Base-by-base conservation (phyloP, 345 rosid genomes). In the Litchi chinensis region DNA sequence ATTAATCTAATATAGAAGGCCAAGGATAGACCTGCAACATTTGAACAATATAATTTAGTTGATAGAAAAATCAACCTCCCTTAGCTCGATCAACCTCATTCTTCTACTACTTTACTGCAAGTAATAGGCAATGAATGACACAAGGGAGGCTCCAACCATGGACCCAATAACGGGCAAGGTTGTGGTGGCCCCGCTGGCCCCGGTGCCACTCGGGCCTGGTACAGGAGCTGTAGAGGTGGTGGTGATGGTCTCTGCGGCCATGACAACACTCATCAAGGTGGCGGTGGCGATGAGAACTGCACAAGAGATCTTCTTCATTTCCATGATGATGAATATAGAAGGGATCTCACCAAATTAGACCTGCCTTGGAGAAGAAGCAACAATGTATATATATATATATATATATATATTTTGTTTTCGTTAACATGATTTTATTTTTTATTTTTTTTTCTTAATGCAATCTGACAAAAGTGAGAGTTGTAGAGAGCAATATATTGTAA, bases 231-330 rank as follows among this genome's bases (percentile, higher is more conserved):
- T 28, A 24, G 82, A 83, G 4, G 80, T 18, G 68, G 32, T 72
- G 8, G n/a, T n/a, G n/a, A n/a, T n/a, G n/a, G 50, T 77, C 10
- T 79, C 88, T 2, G 83, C 15, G 26, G 97, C 97, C 87, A 89
- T 62, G 82, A 76, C 91, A 4, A 86, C 80, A 70, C 83, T 85
- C 87, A 92, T 79, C 76, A 87, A 85, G 83, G 92, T 90, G 8
- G 93, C 90, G 15, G 91, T 92, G 0, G 82, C 90, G 0, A 88
- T 8, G 37, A 91, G 77, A 80, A 89, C 80, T 24, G 87, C 93
- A 11, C 77, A 87, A 71, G 87, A 83, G 82, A 93, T 85, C 90
- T 89, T 94, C 86, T 90, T 91, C 91, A 87, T 76, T 75, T 85
- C 95, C 96, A 94, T 94, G 80, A 72, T 94, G 80, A 71, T 72